These are phyloP conservation scores for Blastobotrys mokoenaii DNA, from an alignment of 805 yeast species.

Conservation along the genomic window DNA sequence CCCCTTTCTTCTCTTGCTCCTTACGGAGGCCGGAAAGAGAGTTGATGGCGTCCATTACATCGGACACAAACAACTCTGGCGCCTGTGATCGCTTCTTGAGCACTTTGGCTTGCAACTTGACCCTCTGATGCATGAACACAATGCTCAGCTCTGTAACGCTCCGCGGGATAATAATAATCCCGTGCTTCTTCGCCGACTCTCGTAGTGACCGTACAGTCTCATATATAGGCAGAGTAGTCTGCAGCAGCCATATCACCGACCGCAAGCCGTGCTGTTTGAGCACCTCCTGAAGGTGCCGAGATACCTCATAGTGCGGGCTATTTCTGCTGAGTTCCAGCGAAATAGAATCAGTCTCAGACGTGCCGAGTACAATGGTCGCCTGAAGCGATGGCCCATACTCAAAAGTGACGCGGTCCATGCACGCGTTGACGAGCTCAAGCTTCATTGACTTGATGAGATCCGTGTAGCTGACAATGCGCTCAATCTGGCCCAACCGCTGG, in stretches of 20 bases:
- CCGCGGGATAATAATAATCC: constrained; percentile 20
- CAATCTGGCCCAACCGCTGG: constrained; percentile 20
- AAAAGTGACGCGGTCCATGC: constrained; percentile 24
- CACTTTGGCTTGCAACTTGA: constrained; percentile 4
- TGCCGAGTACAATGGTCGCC: background rate
- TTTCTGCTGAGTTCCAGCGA: constrained; percentile 14
- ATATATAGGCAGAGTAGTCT: constrained; percentile 24
- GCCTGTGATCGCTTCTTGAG: constrained; percentile 2
- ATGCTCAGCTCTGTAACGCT: constrained; percentile 13
- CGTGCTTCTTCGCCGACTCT: background rate
- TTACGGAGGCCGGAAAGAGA: background rate
- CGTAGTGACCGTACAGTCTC: constrained; percentile 14
- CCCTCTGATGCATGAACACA: constrained; percentile 3
- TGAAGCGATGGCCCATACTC: constrained; percentile 18
- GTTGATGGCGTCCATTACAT: constrained; percentile 1
- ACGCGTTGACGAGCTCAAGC: constrained; percentile 22
- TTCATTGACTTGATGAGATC: constrained; percentile 21
- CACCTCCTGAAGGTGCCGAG: constrained; percentile 21
- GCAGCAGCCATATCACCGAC: constrained; percentile 22
- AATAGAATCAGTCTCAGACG: constrained; percentile 2
- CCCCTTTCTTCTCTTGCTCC: constrained; percentile 4
- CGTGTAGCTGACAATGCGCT: constrained; percentile 25
- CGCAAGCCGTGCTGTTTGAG: constrained; percentile 21
- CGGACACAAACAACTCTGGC: constrained; percentile 11
- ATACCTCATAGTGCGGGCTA: constrained; percentile 24